Conservation (phyloP, 805 yeast genomes). For the Osmozyma mogii region DNA sequence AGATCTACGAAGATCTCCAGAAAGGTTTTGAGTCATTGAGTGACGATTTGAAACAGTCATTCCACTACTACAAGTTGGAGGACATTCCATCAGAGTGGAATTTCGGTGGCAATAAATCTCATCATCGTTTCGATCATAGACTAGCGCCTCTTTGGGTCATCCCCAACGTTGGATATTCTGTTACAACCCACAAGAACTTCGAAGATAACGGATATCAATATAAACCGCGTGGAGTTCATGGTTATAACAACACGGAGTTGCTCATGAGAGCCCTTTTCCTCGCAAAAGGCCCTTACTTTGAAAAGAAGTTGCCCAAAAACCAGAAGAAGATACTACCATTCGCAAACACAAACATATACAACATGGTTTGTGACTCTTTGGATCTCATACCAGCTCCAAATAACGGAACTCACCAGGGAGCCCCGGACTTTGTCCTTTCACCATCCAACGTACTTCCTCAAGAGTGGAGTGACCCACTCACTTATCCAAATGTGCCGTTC, state of each 20-base stretch:
- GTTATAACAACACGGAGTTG: slow-evolving; percentile 69
- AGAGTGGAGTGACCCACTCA: slow-evolving; percentile 40
- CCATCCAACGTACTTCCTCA: slow-evolving; percentile 22
- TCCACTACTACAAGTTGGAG: slow-evolving; percentile 43
- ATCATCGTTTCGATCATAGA: slow-evolving; percentile 44
- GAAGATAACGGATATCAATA: slow-evolving; percentile 41
- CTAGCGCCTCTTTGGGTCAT: slow-evolving; percentile 82
- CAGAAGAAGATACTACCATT: slow-evolving; percentile 49
- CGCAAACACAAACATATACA: slow-evolving; percentile 64
- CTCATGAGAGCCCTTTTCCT: slow-evolving; percentile 79
- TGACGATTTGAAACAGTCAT: slow-evolving; percentile 22
- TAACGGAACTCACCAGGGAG: slow-evolving; percentile 40
- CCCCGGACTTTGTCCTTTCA: slow-evolving; percentile 13
- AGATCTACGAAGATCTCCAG: slow-evolving; percentile 38
- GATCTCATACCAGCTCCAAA: slow-evolving; percentile 43
- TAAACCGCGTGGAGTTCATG: slow-evolving; percentile 73
- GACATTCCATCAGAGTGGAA: slow-evolving; percentile 47
- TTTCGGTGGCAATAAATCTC: slow-evolving; percentile 37
- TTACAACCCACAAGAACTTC: slow-evolving; percentile 56
- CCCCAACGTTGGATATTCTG: slow-evolving; percentile 74
- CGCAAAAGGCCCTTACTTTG: slow-evolving; percentile 76
- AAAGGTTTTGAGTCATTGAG: slow-evolving; percentile 18
- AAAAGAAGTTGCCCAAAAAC: slow-evolving; percentile 16
- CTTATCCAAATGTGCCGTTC: slow-evolving; percentile 46
- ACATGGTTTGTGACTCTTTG: slow-evolving; percentile 62